Conservation (phyloP, 1,139 yeast species). For the Geotrichum reessii region DNA sequence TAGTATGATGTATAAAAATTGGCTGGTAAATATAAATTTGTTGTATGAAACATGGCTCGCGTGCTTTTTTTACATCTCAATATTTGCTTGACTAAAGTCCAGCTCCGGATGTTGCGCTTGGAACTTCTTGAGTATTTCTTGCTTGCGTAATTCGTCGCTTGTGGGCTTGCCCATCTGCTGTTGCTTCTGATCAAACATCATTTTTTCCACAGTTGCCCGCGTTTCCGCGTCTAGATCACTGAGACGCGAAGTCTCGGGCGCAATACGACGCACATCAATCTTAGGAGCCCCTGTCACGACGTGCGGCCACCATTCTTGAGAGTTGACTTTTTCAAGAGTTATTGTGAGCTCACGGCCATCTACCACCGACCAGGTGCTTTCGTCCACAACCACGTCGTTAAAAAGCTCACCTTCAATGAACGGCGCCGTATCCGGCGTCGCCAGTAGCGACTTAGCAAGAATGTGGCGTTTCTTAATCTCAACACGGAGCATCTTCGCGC, state of each 20-base stretch:
- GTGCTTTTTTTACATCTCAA: conserved; percentile 11
- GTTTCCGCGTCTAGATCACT: conserved; percentile 43
- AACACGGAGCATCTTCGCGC: conserved; percentile 36
- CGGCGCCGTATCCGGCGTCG: conserved; percentile 22
- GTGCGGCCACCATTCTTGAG: conserved; percentile 46
- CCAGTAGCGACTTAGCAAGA: conserved; percentile 27
- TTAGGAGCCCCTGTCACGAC: conserved; percentile 41
- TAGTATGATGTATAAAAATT: background rate
- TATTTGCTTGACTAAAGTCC: conserved; percentile 35
- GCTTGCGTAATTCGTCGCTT: conserved; percentile 37
- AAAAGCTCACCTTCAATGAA: conserved; percentile 36
- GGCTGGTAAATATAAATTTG: background rate
- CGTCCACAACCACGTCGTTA: conserved; percentile 35
- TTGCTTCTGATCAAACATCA: conserved; percentile 45
- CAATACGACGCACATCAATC: conserved; percentile 39
- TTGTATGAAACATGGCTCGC: background rate
- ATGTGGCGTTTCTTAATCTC: conserved; percentile 28
- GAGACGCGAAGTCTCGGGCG: conserved; percentile 40
- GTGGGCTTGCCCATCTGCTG: conserved; percentile 38
- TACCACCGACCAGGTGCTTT: conserved; percentile 41
- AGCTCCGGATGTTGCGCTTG: conserved; percentile 42
- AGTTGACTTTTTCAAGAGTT: conserved; percentile 38
- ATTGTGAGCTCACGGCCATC: conserved; percentile 38
- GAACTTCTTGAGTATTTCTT: conserved; percentile 37
- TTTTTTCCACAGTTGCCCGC: conserved; percentile 43